Evolutionary conservation across 2,329 filamentous ascomycete genomes (phyloP), one percentile per base, ranked within the genome.

Genomic region (Pleurostoma richardsiae): DNA sequence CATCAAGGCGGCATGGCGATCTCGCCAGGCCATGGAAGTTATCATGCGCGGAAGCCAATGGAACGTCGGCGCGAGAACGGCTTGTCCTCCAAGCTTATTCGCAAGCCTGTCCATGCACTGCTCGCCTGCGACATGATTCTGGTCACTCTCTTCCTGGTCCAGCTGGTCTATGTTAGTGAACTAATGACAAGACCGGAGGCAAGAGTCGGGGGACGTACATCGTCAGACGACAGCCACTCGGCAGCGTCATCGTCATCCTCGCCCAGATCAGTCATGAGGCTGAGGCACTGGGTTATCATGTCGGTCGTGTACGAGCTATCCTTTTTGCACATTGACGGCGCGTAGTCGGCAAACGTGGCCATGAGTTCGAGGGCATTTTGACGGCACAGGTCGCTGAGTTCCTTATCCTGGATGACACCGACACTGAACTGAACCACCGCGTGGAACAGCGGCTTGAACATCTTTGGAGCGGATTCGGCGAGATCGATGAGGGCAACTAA

Each of bases 231-330:
- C 54, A 96, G 87, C 94, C 94, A 99, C 57, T 97, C 94, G 19
- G 85, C 75, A 4, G 91, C 92, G 72, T 97, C 90, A 47, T 99
- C 92, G 56, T 99, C 94, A 56, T 97, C 94, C 51, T 85, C 78
- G 38, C 91, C 94, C 51, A 99, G 85, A 63, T 99, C 94, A 4
- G 94, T 97, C 94, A 99, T 99, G 56, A 99, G 72, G 57, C 92
- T 97, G 56, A 99, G 73, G 66, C 94, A 99, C 67, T 99, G 94
- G 1, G 91, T 97, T 54, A 99, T 95, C 94, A 99, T 99, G 54
- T 96, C 90, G 50, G 81, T 85, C 3, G 91, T 94, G 69, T 95
- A 99, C 8, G 83, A 86, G n/a, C 83, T 69, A 62, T 99, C 92
- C 65, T 96, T 96, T 63, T 86, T 89, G 74, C 94, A 97, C 84